Conservation (phyloP, 352 stramenopile species). For the Pythium monospermum region DNA sequence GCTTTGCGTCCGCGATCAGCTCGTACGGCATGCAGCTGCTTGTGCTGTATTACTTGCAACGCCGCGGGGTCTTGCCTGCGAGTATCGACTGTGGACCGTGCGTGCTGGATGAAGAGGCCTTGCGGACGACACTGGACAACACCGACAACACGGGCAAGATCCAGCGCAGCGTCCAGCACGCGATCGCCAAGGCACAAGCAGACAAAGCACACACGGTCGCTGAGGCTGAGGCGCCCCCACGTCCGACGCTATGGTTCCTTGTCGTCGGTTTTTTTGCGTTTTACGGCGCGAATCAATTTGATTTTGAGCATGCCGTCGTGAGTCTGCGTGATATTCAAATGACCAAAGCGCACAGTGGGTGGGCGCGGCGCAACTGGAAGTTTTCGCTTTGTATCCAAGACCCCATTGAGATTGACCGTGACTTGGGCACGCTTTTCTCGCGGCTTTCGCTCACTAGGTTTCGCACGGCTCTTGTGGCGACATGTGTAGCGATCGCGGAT, state of each 20-base stretch:
- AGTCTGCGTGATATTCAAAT: slow-evolving; percentile 37
- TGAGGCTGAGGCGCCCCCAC: neutral
- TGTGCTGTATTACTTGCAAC: slow-evolving; percentile 67
- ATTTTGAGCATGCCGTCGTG: slow-evolving; percentile 59
- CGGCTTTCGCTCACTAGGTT: slow-evolving; percentile 43
- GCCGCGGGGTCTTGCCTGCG: slow-evolving; percentile 30
- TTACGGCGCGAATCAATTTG: slow-evolving; percentile 60
- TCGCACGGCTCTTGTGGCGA: slow-evolving; percentile 38
- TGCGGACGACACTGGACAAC: neutral
- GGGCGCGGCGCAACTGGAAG: slow-evolving; percentile 35
- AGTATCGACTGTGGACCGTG: slow-evolving; percentile 31
- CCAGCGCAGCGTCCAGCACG: neutral
- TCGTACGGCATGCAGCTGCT: slow-evolving; percentile 73
- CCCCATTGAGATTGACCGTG: slow-evolving; percentile 59
- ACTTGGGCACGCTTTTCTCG: slow-evolving; percentile 69
- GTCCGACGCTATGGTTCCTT: slow-evolving; percentile 23
- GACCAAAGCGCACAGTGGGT: slow-evolving; percentile 43
- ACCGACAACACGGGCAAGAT: slow-evolving; percentile 7
- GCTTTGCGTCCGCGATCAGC: slow-evolving; percentile 37
- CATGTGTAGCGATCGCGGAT: slow-evolving; percentile 5
- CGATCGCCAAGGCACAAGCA: too few species aligned
- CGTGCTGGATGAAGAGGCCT: neutral
- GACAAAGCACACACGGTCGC: neutral
- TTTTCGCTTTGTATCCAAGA: slow-evolving; percentile 67
- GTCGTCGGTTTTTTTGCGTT: slow-evolving; percentile 69